A percentile compares a stretch with the other conserved stretches of the same genome.
Conservation (phyloP, 192 early-diverging fungal species). For the Phycomyces blakesleeanus region DNA sequence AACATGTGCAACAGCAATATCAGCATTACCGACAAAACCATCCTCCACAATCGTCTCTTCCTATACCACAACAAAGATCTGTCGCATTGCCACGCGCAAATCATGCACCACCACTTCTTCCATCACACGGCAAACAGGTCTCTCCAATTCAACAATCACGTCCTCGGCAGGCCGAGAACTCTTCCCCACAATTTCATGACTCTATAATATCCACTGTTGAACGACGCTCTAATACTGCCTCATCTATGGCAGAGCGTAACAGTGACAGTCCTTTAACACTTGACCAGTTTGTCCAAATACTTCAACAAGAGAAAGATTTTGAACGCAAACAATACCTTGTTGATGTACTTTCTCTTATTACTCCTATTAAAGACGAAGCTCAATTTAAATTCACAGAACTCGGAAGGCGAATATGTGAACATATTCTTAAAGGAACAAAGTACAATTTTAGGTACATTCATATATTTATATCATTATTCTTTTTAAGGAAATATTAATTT, state of each 20-base stretch:
- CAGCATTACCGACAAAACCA: constrained; percentile 2
- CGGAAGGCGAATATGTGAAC: constrained; percentile 31
- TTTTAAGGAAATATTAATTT: not conserved
- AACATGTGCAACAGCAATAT: not conserved
- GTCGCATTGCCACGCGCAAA: not conserved
- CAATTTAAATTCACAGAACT: constrained; percentile 27
- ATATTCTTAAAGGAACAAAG: constrained; percentile 28
- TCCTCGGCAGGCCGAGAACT: not conserved
- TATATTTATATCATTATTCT: too few relatives aligned
- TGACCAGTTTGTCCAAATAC: constrained; percentile 15
- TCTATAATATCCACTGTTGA: not conserved
- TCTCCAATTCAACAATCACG: not conserved
- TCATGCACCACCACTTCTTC: not conserved
- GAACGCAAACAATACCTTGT: constrained; percentile 30
- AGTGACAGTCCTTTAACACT: constrained; percentile 14
- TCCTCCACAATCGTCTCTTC: not conserved
- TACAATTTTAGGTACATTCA: constrained; percentile 33
- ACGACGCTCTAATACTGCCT: not conserved
- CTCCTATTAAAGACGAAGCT: constrained; percentile 11
- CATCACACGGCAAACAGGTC: constrained; percentile 2
- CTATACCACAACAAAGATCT: constrained; percentile 6
- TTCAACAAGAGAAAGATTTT: constrained; percentile 23
- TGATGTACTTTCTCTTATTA: constrained; percentile 25
- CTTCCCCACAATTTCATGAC: not conserved
- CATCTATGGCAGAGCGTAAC: constrained; percentile 5